Base-by-base conservation (phyloP, 345 rosid species). In the Brassica cretica region DNA sequence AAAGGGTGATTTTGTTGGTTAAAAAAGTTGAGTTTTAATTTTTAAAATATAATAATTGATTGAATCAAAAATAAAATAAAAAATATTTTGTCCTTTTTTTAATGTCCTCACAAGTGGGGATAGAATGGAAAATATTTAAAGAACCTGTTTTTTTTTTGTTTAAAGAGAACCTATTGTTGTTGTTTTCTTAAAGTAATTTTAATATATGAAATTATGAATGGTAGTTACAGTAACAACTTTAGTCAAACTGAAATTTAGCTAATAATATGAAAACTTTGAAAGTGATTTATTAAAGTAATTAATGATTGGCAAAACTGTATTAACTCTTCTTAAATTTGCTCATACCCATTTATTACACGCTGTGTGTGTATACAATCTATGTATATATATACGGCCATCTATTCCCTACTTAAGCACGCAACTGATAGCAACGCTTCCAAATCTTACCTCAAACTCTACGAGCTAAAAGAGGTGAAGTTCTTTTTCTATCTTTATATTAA, bases 381-480 rank as follows among this genome's bases (percentile, higher is more conserved):
- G 16, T 44, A 5, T 78, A 18, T 67, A 66, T 66, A 72, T 67
- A 66, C 25, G 55, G 21, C 8, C 30, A 25, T 73, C 41, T 60
- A 46, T 12, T 67, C 11, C 65, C 53, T 51, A 49, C 33, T 73
- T 1, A 10, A 14, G 32, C 64, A 59, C 41, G 39, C 25, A 62
- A 33, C 16, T 66, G 33, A 67, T 49, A 32, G 33, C 16, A 67
- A 35, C 51, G 59, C 68, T 59, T 78, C 64, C 51, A 33, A 60
- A 16, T 27, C 41, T 66, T 21, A 67, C 78, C 44, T 73, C 74
- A 73, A 14, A 78, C 58, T 73, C 44, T 18, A 78, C 63, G 59
- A 72, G 64, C 77, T 66, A 72, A 72, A 72, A 73, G 74, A 78
- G 78, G 78, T 73, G 62, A 73, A 24, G 68, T 78, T 72, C 56